Conservation (phyloP, 108 stramenopile genomes). For the Cyclotella sp. region DNA sequence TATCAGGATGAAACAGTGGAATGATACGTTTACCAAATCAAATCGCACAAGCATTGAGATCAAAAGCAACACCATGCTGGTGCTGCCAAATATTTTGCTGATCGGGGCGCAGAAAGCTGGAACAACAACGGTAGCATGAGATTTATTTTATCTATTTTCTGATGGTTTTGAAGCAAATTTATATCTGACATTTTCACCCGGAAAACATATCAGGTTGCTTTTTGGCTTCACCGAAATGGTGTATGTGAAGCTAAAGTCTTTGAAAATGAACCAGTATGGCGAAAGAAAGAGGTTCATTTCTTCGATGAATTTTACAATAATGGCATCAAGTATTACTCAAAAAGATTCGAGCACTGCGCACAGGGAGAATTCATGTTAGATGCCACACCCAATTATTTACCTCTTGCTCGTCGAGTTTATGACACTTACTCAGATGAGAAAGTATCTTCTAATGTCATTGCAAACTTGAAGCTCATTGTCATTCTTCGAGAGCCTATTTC, state of each 20-base stretch:
- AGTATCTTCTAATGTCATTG: not conserved
- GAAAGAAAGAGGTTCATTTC: constrained; percentile 54
- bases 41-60: too few relatives aligned
- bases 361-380: constrained; percentile 15
- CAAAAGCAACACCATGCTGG: too few relatives aligned
- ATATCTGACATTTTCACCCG: too few relatives aligned
- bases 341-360: constrained; percentile 26
- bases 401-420: constrained; percentile 19
- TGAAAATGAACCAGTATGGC: constrained; percentile 27
- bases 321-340: constrained; percentile 41
- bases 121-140: too few relatives aligned
- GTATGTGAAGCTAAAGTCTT: constrained; percentile 26
- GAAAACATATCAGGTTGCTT: not conserved
- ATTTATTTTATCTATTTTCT: too few relatives aligned
- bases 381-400: constrained; percentile 43
- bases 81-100: too few relatives aligned
- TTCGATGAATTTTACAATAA: constrained; percentile 32
- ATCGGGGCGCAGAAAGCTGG: too few relatives aligned
- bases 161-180: too few relatives aligned
- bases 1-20: too few relatives aligned
- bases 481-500: constrained; percentile 49
- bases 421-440: constrained; percentile 16
- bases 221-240: constrained; percentile 3
- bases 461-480: constrained; percentile 42
- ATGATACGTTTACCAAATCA: too few relatives aligned